These are phyloP conservation scores for Podospora anserina DNA, from an alignment of 495 filamentous ascomycete species.

Conservation along the genomic window DNA sequence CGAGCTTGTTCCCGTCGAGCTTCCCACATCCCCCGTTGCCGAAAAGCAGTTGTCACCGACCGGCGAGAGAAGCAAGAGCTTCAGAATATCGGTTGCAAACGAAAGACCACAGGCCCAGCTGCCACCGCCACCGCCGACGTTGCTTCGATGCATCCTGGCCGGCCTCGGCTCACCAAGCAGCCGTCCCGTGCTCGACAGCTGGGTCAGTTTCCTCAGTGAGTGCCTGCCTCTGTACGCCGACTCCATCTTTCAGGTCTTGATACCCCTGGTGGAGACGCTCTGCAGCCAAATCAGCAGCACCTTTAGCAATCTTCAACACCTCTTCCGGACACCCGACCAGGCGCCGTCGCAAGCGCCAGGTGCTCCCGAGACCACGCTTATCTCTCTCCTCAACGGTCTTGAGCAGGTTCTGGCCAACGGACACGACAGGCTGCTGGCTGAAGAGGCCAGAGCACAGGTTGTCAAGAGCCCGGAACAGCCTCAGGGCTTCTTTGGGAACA, in stretches of 20 bases:
- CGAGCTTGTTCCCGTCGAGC: constrained; percentile 47
- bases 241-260: constrained; percentile 81
- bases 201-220: constrained; percentile 82
- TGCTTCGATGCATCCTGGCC: constrained; percentile 77
- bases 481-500: constrained; percentile 93
- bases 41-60: neutral
- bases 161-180: constrained; percentile 75
- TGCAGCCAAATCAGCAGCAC: constrained; percentile 68
- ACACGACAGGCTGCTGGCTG: constrained; percentile 75
- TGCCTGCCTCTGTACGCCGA: constrained; percentile 78
- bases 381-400: constrained; percentile 79
- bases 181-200: constrained; percentile 78
- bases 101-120: constrained; percentile 32
- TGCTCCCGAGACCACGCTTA: constrained; percentile 64
- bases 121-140: constrained; percentile 62
- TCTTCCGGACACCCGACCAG: constrained; percentile 48
- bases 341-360: constrained; percentile 25
- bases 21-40: constrained; percentile 38
- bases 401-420: constrained; percentile 85
- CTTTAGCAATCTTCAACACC: constrained; percentile 60
- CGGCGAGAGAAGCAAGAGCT: constrained; percentile 27
- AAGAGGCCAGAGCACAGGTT: constrained; percentile 64
- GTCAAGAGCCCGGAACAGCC: constrained; percentile 78
- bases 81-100: constrained; percentile 24
- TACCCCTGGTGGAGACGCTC: constrained; percentile 86